Base-by-base conservation (phyloP, 495 filamentous ascomycete species). In the Neurospora cerealis region DNA sequence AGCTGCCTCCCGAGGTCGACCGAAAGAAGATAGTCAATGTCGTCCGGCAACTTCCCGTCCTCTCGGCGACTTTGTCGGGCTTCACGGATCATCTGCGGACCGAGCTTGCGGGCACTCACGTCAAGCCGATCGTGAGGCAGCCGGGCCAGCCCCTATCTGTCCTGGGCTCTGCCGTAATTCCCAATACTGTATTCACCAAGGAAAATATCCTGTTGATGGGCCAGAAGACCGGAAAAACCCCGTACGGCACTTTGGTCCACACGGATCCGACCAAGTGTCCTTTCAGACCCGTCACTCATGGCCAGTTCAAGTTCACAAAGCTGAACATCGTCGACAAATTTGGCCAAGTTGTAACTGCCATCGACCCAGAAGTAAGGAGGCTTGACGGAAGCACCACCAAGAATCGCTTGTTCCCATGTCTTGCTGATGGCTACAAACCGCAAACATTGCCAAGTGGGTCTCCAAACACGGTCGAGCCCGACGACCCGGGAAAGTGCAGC, bases 301-400 rank as follows among this genome's bases (percentile, higher is more conserved):
- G 86, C 7, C 86, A 87, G 70, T 76, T 85, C 42, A 72, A 87
- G 32, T 74, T 88, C 37, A 85, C 87, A 71, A 86, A 86, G 70
- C 86, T 87, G 62, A 85, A 85, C 74, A 80, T 88, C 36, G 73
- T 88, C 34, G 87, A 88, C 74, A 87, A 87, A 72, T 88, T 88
- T 48, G 87, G 87, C 0, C 86, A 88, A 71, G 82, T 78, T 1
- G 74, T 85, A 9, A n/a, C 32, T 32, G 83, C 80, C 17, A 81
- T 85, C 21, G 79, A 84, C 44, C 79, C 81, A 8, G 69, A 70
- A 13, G 32, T 34, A 34, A 34, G 32, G 32, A 34, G 32, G 32
- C 32, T 34, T 34, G 32, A 34, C 32, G 32, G 32, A 34, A 34
- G 32, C 32, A 34, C 32, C 32, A 34, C 32, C 32, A 71, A 62